phyloP scores from a whole-genome alignment of 305 asterid genomes.

The Euphrasia arctica region DNA sequence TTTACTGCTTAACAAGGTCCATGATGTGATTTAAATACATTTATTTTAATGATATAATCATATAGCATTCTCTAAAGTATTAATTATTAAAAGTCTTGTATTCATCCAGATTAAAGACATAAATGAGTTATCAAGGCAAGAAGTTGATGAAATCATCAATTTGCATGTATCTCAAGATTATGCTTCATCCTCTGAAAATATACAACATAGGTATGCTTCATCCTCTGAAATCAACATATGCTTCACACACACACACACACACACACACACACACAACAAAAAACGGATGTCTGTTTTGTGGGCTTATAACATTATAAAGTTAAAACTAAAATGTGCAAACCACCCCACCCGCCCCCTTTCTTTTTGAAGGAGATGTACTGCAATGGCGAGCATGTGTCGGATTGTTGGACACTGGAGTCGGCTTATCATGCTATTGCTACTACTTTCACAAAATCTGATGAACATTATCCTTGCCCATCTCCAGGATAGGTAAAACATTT shows the following conservation, averaged over 20 bases:
- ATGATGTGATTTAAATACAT: conserved; percentile 12
- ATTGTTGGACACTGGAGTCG: conserved; percentile 68
- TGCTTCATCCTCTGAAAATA: conserved; percentile 66
- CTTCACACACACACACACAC: not conserved
- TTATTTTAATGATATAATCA: conserved; percentile 18
- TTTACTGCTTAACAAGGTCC: conserved; percentile 82
- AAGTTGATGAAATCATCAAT: conserved; percentile 86
- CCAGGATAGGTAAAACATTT: conserved; percentile 60
- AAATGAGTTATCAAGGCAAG: conserved; percentile 91
- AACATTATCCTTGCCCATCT: conserved; percentile 78
- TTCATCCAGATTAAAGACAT: conserved; percentile 74
- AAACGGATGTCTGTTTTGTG: too few species aligned
- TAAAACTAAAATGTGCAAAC: not conserved
- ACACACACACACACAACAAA: too few species aligned
- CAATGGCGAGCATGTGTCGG: conserved; percentile 86
- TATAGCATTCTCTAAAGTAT: too few species aligned
- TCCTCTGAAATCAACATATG: too few species aligned
- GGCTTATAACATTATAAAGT: conserved; percentile 12
- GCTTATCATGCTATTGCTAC: conserved; percentile 67
- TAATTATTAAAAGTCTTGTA: conserved; percentile 13
- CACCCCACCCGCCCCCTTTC: not conserved
- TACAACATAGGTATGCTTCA: conserved; percentile 63
- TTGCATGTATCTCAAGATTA: conserved; percentile 52
- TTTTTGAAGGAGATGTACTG: conserved; percentile 69
- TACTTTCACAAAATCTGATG: conserved; percentile 82